Percentiles rank a stretch among this genome's conserved stretches.
Evolutionary conservation across 768 basidiomycete species (phyloP).

Genomic region (Paxillus ammoniavirescens): DNA sequence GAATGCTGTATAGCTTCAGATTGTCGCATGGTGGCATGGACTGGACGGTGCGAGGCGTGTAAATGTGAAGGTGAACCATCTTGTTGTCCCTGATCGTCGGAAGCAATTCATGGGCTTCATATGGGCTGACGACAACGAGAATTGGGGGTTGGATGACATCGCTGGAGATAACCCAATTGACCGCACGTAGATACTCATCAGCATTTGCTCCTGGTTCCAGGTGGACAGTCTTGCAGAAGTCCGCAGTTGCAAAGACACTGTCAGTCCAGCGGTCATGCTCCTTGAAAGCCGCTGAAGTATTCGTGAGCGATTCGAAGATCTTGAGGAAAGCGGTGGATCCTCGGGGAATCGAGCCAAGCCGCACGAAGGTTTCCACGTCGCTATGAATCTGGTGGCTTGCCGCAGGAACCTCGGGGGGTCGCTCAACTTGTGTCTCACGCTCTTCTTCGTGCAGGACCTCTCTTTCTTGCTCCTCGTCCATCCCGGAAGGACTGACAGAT

Average conservation of each 20-base stretch:
- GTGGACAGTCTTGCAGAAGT: slow-evolving; percentile 13
- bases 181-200: slow-evolving; percentile 7
- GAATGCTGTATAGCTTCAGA: slow-evolving; percentile 22
- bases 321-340: slow-evolving; percentile 24
- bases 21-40: slow-evolving; percentile 38
- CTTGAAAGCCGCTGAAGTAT: slow-evolving; percentile 7
- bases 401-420: slow-evolving; percentile 29
- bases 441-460: slow-evolving; percentile 44
- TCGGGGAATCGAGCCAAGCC: slow-evolving; percentile 3
- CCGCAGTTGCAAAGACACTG: slow-evolving; percentile 12
- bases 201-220: neutral
- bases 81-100: slow-evolving; percentile 34
- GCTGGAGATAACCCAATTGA: slow-evolving; percentile 13
- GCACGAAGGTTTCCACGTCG: neutral
- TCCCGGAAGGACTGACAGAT: slow-evolving; percentile 7
- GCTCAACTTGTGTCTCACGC: slow-evolving; percentile 37
- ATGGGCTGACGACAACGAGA: slow-evolving; percentile 40
- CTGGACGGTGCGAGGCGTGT: slow-evolving; percentile 36
- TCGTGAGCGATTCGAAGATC: slow-evolving; percentile 10
- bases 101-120: slow-evolving; percentile 39
- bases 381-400: slow-evolving; percentile 29
- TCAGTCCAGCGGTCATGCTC: slow-evolving; percentile 22
- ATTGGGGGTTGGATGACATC: neutral
- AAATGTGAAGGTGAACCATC: slow-evolving; percentile 39
- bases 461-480: slow-evolving; percentile 44